These are phyloP conservation scores for Huntiella bhutanensis DNA, from an alignment of 2,329 filamentous ascomycete genomes.

Conservation along the genomic window DNA sequence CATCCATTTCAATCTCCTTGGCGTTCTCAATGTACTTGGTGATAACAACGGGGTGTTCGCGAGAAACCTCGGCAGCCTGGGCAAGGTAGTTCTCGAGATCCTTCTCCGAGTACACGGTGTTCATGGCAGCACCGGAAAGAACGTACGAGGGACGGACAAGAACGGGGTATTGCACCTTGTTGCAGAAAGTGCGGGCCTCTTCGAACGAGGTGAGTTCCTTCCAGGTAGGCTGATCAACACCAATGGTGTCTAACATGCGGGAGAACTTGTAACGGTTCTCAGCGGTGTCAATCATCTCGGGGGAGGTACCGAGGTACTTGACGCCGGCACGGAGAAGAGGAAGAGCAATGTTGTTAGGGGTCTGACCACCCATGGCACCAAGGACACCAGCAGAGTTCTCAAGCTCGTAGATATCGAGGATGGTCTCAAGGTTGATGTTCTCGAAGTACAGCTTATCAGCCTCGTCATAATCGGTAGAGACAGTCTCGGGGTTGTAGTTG, in stretches of 20 bases:
- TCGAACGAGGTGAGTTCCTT: constrained; percentile 92
- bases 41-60: constrained; percentile 92
- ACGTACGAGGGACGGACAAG: constrained; percentile 93
- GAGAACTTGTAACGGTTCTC: constrained; percentile 99
- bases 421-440: constrained; percentile 76
- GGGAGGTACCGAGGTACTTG: constrained; percentile 84
- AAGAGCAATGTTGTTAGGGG: constrained; percentile 91
- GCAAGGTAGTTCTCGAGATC: constrained; percentile 76
- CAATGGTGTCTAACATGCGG: constrained; percentile 87
- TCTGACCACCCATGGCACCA: constrained; percentile 92
- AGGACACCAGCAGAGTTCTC: constrained; percentile 72
- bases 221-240: constrained; percentile 92
- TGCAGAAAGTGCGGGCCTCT: constrained; percentile 73
- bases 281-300: constrained; percentile 95
- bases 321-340: constrained; percentile 76
- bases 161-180: constrained; percentile 79
- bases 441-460: constrained; percentile 92
- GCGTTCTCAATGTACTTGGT: constrained; percentile 99
- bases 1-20: constrained; percentile 99
- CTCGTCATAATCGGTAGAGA: constrained; percentile 82
- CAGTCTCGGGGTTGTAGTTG: constrained; percentile 82
- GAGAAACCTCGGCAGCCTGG: constrained; percentile 82
- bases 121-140: constrained; percentile 94
- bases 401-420: constrained; percentile 83
- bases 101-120: constrained; percentile 92